These are phyloP conservation scores for Graphilbum fragrans DNA, from an alignment of 2,329 filamentous ascomycete genomes.

Conservation along the genomic window DNA sequence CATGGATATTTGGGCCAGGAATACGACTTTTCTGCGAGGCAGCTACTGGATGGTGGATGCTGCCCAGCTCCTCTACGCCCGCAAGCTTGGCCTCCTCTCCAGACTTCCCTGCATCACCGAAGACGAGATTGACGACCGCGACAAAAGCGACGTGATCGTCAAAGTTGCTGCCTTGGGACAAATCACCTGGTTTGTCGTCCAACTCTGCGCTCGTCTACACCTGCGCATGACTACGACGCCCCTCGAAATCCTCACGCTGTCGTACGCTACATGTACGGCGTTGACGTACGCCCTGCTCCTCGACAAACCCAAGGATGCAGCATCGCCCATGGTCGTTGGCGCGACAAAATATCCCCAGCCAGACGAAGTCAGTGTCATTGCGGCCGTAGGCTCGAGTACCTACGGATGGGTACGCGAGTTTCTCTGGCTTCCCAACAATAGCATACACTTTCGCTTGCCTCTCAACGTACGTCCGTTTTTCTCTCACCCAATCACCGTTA, in stretches of 20 bases:
- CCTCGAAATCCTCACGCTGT: conserved; percentile 13
- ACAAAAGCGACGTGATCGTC: conserved; percentile 14
- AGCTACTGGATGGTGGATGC: conserved; percentile 10
- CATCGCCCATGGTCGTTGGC: not conserved
- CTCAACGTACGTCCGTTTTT: no score
- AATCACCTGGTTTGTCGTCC: conserved; percentile 12
- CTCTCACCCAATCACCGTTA: not conserved
- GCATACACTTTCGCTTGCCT: no score
- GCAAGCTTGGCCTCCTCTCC: conserved; percentile 10
- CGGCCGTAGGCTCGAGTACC: not conserved
- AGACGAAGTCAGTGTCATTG: conserved; percentile 1
- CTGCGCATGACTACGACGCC: conserved; percentile 15
- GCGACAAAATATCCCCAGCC: not conserved
- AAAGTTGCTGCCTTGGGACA: conserved; percentile 15
- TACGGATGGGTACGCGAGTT: not conserved
- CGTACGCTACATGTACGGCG: conserved; percentile 11
- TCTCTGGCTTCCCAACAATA: conserved; percentile 3
- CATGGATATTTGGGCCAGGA: not conserved
- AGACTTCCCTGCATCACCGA: conserved; percentile 10
- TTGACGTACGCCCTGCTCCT: conserved; percentile 7
- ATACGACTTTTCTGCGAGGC: not conserved
- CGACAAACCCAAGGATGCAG: conserved; percentile 8
- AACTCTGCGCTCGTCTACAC: not conserved
- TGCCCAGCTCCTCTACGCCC: conserved; percentile 11
- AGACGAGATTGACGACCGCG: conserved; percentile 11